phyloP scores from a whole-genome alignment of 2,329 filamentous ascomycete species.

The Coniochaeta ligniaria region DNA sequence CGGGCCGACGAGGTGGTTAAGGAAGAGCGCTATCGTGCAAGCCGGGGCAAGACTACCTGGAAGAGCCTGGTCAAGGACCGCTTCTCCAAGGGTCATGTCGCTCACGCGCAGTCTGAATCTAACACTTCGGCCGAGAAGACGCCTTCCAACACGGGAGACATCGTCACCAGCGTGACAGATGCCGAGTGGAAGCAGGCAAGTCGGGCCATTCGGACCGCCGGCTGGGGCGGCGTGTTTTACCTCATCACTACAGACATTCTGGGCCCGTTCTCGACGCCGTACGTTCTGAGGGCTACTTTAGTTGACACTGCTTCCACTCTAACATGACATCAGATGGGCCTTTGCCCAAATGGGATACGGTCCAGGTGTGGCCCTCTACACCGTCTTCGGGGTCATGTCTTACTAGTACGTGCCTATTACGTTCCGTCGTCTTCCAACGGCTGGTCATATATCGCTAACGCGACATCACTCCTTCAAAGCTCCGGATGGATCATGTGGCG shows the following conservation, averaged over 20 bases:
- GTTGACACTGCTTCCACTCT: neutral
- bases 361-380: conserved; percentile 37
- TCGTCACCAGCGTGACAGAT: conserved; percentile 1
- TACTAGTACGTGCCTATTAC: too few species aligned
- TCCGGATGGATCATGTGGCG: conserved; percentile 40
- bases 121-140: neutral
- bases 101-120: too few species aligned
- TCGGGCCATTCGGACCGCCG: conserved; percentile 4
- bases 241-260: conserved; percentile 42
- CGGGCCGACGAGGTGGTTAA: conserved; percentile 1
- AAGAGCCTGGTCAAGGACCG: neutral
- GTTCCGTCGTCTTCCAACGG: conserved; percentile 5
- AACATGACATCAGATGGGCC: conserved; percentile 1
- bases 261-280: conserved; percentile 32
- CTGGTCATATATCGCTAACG: too few species aligned
- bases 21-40: neutral
- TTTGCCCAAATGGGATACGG: conserved; percentile 27
- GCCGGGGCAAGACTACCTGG: neutral
- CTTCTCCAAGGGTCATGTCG: neutral
- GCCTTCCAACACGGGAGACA: neutral
- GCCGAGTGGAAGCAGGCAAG: conserved; percentile 6
- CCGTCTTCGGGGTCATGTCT: conserved; percentile 28
- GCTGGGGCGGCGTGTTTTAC: conserved; percentile 28
- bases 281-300: conserved; percentile 16
- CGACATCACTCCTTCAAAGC: conserved; percentile 1